phyloP scores from a whole-genome alignment of 2,329 filamentous ascomycete species.

The Epichloe typhina region DNA sequence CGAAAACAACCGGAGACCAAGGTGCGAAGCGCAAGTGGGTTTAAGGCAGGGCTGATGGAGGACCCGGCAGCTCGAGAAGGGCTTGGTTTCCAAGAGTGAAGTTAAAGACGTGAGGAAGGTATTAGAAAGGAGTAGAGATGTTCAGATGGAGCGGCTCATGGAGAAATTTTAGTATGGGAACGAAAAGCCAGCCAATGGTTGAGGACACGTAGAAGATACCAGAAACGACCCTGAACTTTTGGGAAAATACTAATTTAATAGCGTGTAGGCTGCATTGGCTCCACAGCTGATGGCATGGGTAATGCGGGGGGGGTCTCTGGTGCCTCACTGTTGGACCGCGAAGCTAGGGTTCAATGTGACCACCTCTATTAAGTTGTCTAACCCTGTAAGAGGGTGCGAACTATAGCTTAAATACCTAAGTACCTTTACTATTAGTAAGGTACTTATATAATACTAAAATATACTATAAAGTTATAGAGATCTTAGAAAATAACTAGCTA shows the following conservation, averaged over 20 bases:
- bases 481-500: no score
- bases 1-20: slow-evolving; percentile 1
- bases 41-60: slow-evolving; percentile 5
- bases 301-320: no score
- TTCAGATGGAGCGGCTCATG: slow-evolving; percentile 8
- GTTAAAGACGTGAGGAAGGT: slow-evolving; percentile 11
- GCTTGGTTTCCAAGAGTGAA: slow-evolving; percentile 14
- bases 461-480: no score
- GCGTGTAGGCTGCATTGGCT: background rate
- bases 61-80: slow-evolving; percentile 17
- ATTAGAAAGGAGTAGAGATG: slow-evolving; percentile 8
- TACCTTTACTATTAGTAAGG: no score
- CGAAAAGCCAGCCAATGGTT: slow-evolving; percentile 7
- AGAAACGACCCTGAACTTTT: background rate
- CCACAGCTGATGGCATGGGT: background rate
- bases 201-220: slow-evolving; percentile 10
- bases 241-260: background rate
- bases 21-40: slow-evolving; percentile 12
- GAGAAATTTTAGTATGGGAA: slow-evolving; percentile 3
- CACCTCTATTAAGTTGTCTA: no score
- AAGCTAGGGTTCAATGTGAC: no score
- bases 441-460: no score
- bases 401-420: no score
- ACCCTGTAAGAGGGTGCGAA: no score
- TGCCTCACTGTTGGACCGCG: no score